Evolutionary conservation across 164 flowering plant genomes (phyloP), one percentile per base, ranked within the genome.

Genomic region (Hamamelis virginiana): DNA sequence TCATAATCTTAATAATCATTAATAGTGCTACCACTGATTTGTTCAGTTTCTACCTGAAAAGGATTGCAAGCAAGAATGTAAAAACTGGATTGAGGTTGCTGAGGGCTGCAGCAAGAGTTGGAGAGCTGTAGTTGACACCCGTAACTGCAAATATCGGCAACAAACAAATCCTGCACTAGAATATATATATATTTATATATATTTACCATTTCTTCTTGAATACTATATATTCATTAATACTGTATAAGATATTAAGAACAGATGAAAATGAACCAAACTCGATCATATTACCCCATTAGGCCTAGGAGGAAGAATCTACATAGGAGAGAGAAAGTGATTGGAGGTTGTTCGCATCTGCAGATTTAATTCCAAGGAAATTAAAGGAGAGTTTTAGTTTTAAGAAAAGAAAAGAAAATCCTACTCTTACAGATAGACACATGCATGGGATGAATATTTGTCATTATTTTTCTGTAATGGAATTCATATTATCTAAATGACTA

Each of bases 51-150:
- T 51, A 84, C 87, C 85, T 73, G 65, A 78, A 65, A 16, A 74
- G 1, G 25, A 80, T 69, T 5, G 85, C 81, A 5, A 84, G 72
- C 26, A 74, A 33, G 77, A 84, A 81, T 11, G 85, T 77, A 11
- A 77, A 72, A 48, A 76, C 79, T 9, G 85, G 83, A 3, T 57
- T 41, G 23, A 77, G 72, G 38, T 74, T 74, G 66, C 71, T 65
- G 47, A 80, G 64, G 19, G 77, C 76, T 12, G 72, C 50, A 45
- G 85, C 72, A 4, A 82, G 75, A 48, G 78, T 77, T 1, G 83
- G 85, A 59, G 85, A 82, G 21, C 81, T 82, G 69, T 77, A 77
- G 18, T 69, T 57, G 14, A 82, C 45, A 0, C 85, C 85, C 33
- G 62, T 62, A 50, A 43, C 73, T 45, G 71, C 72, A 21, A 71